A percentile compares a stretch with the other conserved stretches of the same genome.
These are phyloP conservation scores for Xylaria palmicola DNA, from an alignment of 495 filamentous ascomycete species.

Conservation along the genomic window DNA sequence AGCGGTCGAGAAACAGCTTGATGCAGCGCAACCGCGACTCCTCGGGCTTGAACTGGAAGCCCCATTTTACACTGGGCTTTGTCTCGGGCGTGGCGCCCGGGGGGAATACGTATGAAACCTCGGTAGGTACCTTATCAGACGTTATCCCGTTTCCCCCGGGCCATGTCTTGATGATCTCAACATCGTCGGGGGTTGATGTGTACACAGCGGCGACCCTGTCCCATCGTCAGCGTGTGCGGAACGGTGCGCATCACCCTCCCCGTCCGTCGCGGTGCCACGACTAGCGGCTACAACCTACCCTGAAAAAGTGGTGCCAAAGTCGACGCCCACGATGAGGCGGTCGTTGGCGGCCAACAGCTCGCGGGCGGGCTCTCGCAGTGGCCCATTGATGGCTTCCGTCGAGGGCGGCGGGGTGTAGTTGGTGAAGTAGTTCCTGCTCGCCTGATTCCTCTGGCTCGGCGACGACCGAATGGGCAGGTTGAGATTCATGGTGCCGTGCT, in stretches of 20 bases:
- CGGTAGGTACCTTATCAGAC: conserved; percentile 66
- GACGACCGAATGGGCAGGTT: conserved; percentile 48
- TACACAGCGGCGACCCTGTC: conserved; percentile 70
- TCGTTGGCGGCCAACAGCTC: conserved; percentile 48
- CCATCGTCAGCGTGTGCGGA: conserved; percentile 8
- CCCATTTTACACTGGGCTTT: conserved; percentile 59
- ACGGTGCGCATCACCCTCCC: neutral
- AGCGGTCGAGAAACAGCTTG: conserved; percentile 76
- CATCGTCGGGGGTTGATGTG: conserved; percentile 70
- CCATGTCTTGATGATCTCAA: conserved; percentile 81
- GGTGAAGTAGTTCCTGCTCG: conserved; percentile 55
- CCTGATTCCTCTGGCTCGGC: conserved; percentile 50
- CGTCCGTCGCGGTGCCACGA: neutral
- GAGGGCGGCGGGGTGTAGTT: conserved; percentile 49
- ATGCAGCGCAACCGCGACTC: conserved; percentile 73
- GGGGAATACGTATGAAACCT: conserved; percentile 55
- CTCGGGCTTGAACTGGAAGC: conserved; percentile 74
- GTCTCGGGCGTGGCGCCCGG: conserved; percentile 34
- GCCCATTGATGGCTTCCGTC: conserved; percentile 55
- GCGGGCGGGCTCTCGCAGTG: conserved; percentile 50
- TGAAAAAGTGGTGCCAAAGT: conserved; percentile 71
- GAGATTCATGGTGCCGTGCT: conserved; percentile 41
- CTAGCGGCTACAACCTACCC: conserved; percentile 47
- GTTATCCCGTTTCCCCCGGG: conserved; percentile 73
- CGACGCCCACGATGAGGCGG: conserved; percentile 63